Evolutionary conservation across 495 filamentous ascomycete genomes (phyloP).

Genomic region (Daldinia vernicosa): DNA sequence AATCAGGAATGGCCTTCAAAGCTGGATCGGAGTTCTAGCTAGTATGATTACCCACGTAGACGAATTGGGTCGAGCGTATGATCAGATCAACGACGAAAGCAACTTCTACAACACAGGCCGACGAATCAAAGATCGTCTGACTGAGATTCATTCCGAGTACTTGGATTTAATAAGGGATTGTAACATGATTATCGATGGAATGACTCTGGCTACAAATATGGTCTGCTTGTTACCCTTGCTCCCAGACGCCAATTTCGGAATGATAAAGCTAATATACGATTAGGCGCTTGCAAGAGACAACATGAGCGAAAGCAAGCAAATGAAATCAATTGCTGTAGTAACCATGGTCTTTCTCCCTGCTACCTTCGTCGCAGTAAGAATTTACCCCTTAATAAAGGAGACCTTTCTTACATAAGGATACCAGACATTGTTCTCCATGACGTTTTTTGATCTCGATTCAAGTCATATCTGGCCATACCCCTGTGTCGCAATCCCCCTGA

Average conservation of each 20-base stretch:
- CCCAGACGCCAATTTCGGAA: no score
- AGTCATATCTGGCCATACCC: neutral
- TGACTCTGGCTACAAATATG: constrained; percentile 2
- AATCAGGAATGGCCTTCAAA: neutral
- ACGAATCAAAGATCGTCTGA: neutral
- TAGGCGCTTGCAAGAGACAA: constrained; percentile 3
- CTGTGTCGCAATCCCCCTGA: neutral
- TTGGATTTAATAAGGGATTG: neutral
- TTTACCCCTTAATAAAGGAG: neutral
- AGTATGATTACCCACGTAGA: neutral
- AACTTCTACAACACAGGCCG: neutral
- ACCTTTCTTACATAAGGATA: neutral
- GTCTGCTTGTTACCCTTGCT: neutral
- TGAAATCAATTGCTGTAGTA: neutral
- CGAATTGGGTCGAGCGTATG: neutral
- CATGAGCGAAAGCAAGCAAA: constrained; percentile 5
- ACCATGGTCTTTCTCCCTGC: constrained; percentile 5
- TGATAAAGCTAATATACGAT: neutral
- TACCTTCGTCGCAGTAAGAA: neutral
- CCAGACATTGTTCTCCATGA: constrained; percentile 8
- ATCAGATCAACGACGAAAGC: neutral
- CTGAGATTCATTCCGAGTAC: neutral
- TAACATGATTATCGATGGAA: constrained; percentile 5
- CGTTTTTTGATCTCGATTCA: neutral
- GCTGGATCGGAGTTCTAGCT: neutral